Percentiles rank a stretch among this genome's conserved stretches.
Conservation (phyloP, 352 stramenopile genomes). For the Globisporangium nunn region DNA sequence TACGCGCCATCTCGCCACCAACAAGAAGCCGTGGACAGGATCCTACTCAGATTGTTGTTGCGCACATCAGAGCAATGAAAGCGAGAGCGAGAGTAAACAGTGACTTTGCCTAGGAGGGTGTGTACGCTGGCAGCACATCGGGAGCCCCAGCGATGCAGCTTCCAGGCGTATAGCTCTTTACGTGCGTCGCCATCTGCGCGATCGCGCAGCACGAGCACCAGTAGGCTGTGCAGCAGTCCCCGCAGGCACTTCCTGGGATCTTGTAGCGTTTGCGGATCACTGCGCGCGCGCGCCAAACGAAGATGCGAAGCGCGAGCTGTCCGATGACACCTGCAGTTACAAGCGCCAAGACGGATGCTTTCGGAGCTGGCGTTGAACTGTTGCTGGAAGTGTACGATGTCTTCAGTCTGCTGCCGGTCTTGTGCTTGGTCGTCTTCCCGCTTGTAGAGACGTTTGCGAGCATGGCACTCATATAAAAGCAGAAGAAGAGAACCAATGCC, state of each 20-base stretch:
- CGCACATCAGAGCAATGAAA: too few relatives aligned
- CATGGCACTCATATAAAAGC: conserved; percentile 1
- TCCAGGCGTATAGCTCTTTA: conserved; percentile 20
- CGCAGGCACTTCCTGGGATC: conserved; percentile 10
- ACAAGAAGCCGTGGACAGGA: too few relatives aligned
- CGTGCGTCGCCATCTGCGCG: conserved; percentile 23
- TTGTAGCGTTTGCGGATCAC: conserved; percentile 8
- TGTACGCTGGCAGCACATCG: conserved; percentile 9
- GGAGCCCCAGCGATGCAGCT: conserved; percentile 10
- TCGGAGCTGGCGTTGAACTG: not conserved
- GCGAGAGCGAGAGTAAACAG: too few relatives aligned
- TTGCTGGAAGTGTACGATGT: not conserved
- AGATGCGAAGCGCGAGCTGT: conserved; percentile 2
- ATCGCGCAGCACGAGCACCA: conserved; percentile 22
- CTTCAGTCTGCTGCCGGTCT: not conserved
- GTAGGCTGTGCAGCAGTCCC: conserved; percentile 7
- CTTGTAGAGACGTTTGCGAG: not conserved
- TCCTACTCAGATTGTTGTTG: too few relatives aligned
- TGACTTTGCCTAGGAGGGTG: too few relatives aligned
- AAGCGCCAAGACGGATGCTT: not conserved
- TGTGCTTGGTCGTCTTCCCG: not conserved
- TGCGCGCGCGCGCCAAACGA: not conserved
- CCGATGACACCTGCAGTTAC: not conserved
- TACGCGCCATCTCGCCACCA: too few relatives aligned
- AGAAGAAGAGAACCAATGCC: conserved; percentile 6